Evolutionary conservation across 2,329 filamentous ascomycete species (phyloP).

Genomic region (Capronia epimyces): DNA sequence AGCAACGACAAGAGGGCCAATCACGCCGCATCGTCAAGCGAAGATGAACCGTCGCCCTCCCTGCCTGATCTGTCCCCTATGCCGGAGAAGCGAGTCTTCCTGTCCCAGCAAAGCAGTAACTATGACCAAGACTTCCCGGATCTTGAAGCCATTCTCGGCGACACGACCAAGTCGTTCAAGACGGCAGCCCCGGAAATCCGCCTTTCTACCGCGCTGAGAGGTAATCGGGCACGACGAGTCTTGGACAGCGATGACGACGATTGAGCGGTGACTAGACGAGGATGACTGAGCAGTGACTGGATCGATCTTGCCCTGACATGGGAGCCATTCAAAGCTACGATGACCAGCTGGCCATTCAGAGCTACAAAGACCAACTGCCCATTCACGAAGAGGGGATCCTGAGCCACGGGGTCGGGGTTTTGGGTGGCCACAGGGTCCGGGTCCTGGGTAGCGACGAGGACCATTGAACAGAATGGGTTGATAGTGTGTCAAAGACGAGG

Average conservation of each 20-base stretch:
- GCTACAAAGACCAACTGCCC: too few relatives aligned
- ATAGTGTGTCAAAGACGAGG: too few relatives aligned
- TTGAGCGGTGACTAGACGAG: too few relatives aligned
- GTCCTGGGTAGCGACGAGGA: too few relatives aligned
- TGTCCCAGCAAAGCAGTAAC: slow-evolving; percentile 18
- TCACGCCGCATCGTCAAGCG: slow-evolving; percentile 11
- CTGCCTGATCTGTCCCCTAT: slow-evolving; percentile 15
- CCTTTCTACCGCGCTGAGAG: not conserved
- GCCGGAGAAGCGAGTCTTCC: slow-evolving; percentile 3
- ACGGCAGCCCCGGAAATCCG: not conserved
- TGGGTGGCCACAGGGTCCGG: too few relatives aligned
- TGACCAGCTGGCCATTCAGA: too few relatives aligned
- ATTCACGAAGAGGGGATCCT: too few relatives aligned
- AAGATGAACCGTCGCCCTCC: slow-evolving; percentile 11
- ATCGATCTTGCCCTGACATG: too few relatives aligned
- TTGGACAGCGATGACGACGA: slow-evolving; percentile 3
- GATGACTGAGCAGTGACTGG: not conserved
- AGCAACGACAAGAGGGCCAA: not conserved
- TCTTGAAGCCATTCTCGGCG: slow-evolving; percentile 12
- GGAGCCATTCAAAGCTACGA: too few relatives aligned
- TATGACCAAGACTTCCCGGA: slow-evolving; percentile 22
- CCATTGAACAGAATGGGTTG: too few relatives aligned
- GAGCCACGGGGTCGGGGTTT: too few relatives aligned
- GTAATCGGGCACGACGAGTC: not conserved
- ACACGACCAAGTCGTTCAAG: not conserved